Conservation (phyloP, 2,329 filamentous ascomycete genomes). For the Talaromyces sp. region DNA sequence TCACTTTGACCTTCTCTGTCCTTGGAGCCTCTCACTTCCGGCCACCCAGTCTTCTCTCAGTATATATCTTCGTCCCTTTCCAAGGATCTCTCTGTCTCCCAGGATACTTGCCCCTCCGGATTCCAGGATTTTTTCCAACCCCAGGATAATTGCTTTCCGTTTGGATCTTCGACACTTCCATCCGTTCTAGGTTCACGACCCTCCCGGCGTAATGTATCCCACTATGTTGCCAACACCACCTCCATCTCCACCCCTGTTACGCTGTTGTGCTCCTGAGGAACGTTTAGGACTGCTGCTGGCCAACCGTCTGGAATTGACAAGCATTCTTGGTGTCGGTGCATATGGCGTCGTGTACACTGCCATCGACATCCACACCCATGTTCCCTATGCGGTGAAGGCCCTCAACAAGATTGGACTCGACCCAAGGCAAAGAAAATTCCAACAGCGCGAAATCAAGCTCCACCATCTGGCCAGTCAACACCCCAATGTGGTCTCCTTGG, state of each 20-base stretch:
- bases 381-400: constrained; percentile 91
- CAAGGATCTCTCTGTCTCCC: constrained; percentile 7
- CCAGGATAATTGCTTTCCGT: constrained; percentile 13
- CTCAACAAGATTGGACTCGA: constrained; percentile 93
- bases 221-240: constrained; percentile 45
- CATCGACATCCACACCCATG: constrained; percentile 72
- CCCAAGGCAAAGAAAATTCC: constrained; percentile 78
- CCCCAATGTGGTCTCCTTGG: constrained; percentile 86
- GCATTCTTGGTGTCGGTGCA: constrained; percentile 84
- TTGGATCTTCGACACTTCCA: background rate
- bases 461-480: constrained; percentile 87
- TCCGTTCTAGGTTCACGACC: constrained; percentile 2
- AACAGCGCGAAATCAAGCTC: constrained; percentile 85
- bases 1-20: constrained; percentile 6
- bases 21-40: background rate
- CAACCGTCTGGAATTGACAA: constrained; percentile 74
- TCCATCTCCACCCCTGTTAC: constrained; percentile 38
- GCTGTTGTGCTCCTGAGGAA: constrained; percentile 68
- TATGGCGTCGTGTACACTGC: constrained; percentile 96
- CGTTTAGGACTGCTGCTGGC: constrained; percentile 79
- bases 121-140: background rate
- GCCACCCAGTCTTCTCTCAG: background rate
- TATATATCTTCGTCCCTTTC: background rate
- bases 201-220: constrained; percentile 34
- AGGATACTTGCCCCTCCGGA: background rate